Conservation (phyloP, 140 eudicot species). For the Stevia rebaudiana region DNA sequence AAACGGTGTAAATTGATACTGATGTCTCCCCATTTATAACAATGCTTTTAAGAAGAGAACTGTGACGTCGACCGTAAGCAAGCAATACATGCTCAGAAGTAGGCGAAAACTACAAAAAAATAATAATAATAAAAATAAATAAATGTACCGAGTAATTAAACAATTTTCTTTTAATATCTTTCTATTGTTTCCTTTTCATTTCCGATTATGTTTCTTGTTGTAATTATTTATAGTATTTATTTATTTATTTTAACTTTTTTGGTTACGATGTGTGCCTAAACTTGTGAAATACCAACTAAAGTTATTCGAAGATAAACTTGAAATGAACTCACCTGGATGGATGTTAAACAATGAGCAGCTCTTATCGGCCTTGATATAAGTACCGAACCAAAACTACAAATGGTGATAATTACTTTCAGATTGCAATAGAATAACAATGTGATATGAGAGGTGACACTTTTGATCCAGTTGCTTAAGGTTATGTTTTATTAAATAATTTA, state of each 20-base stretch:
- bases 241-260: background rate
- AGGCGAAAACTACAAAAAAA: slow-evolving; percentile 71
- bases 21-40: slow-evolving; percentile 84
- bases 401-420: background rate
- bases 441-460: slow-evolving; percentile 2
- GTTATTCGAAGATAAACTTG: slow-evolving; percentile 12
- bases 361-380: slow-evolving; percentile 90
- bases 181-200: background rate
- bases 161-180: background rate
- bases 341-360: slow-evolving; percentile 99
- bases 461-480: background rate
- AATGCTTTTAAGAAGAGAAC: slow-evolving; percentile 88
- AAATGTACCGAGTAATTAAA: background rate
- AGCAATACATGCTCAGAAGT: slow-evolving; percentile 94
- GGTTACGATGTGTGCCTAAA: background rate
- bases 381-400: slow-evolving; percentile 75
- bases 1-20: slow-evolving; percentile 73
- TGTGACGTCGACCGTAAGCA: slow-evolving; percentile 97
- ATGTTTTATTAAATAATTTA: no score
- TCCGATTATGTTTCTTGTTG: background rate
- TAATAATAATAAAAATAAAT: background rate
- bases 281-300: background rate
- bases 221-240: background rate
- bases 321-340: slow-evolving; percentile 67
- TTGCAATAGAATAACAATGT: background rate